Conservation (phyloP, 2,329 filamentous ascomycete genomes). For the Fusarium siculi region DNA sequence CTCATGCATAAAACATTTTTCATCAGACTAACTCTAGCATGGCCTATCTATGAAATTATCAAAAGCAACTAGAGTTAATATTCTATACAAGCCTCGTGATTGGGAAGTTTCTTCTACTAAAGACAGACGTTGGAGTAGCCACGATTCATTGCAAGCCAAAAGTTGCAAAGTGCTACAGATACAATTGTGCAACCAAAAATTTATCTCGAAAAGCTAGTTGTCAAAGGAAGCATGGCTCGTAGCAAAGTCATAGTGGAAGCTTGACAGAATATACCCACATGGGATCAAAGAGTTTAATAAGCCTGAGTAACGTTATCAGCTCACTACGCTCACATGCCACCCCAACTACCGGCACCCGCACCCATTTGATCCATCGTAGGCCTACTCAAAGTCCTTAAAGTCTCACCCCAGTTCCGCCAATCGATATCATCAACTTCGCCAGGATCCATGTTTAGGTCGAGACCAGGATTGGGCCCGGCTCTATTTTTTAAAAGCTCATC, state of each 20-base stretch:
- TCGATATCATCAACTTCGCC: constrained; percentile 35
- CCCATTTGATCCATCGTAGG: constrained; percentile 2
- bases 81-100: background rate
- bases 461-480: background rate
- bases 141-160: background rate
- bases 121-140: background rate
- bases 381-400: constrained; percentile 11
- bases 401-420: constrained; percentile 35
- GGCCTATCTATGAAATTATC: too few species aligned
- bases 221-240: too few species aligned
- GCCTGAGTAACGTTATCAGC: background rate
- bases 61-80: background rate
- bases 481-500: constrained; percentile 10
- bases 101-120: background rate
- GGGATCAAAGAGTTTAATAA: background rate
- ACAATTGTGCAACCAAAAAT: background rate
- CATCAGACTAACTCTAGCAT: background rate
- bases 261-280: background rate
- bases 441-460: constrained; percentile 29
- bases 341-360: constrained; percentile 28
- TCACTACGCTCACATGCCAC: constrained; percentile 22
- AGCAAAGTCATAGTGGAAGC: background rate
- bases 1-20: background rate
- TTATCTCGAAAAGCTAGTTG: background rate
- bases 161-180: background rate